A percentile compares a stretch with the other conserved stretches of the same genome.
phyloP scores from a whole-genome alignment of 306 rosid species.

The Prinsepia uniflora region DNA sequence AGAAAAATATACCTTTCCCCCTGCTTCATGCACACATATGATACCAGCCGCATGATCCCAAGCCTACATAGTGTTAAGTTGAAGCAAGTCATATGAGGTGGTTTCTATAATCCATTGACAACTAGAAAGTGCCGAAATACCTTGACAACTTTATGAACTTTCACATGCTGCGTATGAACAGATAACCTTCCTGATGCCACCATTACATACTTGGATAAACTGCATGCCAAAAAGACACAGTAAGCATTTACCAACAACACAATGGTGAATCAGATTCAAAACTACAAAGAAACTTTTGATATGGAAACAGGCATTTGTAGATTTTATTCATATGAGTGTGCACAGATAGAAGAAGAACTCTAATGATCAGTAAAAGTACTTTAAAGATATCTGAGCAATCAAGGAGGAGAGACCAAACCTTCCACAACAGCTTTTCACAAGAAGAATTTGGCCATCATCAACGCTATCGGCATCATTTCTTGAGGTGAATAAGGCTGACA shows the following conservation, averaged over 20 bases:
- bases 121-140: conserved; percentile 19
- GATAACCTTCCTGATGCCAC: conserved; percentile 52
- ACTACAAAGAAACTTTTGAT: background rate
- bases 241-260: background rate
- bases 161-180: conserved; percentile 32
- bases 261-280: background rate
- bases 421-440: conserved; percentile 71
- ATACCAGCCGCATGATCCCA: conserved; percentile 65
- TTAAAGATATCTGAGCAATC: conserved; percentile 8
- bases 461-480: conserved; percentile 39
- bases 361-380: background rate
- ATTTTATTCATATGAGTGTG: background rate
- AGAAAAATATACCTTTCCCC: conserved; percentile 28
- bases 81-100: conserved; percentile 4
- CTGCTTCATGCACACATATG: conserved; percentile 55
- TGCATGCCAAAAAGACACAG: conserved; percentile 20
- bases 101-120: background rate
- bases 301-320: background rate
- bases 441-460: conserved; percentile 51
- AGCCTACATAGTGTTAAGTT: conserved; percentile 27
- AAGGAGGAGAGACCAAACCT: conserved; percentile 44
- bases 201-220: conserved; percentile 60
- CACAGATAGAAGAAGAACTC: conserved; percentile 3
- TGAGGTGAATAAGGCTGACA: conserved; percentile 42
- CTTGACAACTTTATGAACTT: conserved; percentile 36